Evolutionary conservation across 805 yeast species (phyloP).

Genomic region (Metschnikowia bowlesiae): DNA sequence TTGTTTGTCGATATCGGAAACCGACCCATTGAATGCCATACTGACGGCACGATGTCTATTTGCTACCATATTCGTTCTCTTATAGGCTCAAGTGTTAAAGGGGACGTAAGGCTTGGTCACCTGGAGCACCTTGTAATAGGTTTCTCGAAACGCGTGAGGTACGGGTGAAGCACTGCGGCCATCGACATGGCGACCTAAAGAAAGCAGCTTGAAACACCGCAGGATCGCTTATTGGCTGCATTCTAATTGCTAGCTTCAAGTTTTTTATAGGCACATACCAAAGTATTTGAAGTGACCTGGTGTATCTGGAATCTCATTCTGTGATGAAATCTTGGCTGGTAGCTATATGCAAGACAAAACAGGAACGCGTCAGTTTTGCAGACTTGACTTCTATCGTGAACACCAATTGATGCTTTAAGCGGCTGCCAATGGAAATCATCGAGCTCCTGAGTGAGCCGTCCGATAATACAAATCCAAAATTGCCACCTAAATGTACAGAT

Average conservation of each 20-base stretch:
- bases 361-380: not conserved
- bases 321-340: not conserved
- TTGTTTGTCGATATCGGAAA: constrained; percentile 17
- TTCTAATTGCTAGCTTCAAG: not conserved
- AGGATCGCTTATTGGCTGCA: too few species aligned
- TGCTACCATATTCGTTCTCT: constrained; percentile 11
- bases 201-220: not conserved
- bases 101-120: not conserved
- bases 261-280: too few species aligned
- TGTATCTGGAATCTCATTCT: not conserved
- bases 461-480: not conserved
- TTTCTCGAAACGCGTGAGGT: constrained; percentile 5
- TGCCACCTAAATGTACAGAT: not conserved
- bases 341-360: constrained; percentile 1
- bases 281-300: too few species aligned
- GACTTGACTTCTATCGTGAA: not conserved
- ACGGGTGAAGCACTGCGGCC: not conserved
- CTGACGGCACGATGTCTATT: constrained; percentile 23
- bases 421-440: constrained; percentile 11
- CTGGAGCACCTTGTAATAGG: not conserved
- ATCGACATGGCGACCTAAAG: not conserved
- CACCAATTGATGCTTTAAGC: not conserved
- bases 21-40: constrained; percentile 20
- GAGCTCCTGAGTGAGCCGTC: constrained; percentile 15
- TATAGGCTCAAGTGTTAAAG: not conserved